Conservation (phyloP, 129 eudicot genomes). For the Chrysanthemum seticuspe region DNA sequence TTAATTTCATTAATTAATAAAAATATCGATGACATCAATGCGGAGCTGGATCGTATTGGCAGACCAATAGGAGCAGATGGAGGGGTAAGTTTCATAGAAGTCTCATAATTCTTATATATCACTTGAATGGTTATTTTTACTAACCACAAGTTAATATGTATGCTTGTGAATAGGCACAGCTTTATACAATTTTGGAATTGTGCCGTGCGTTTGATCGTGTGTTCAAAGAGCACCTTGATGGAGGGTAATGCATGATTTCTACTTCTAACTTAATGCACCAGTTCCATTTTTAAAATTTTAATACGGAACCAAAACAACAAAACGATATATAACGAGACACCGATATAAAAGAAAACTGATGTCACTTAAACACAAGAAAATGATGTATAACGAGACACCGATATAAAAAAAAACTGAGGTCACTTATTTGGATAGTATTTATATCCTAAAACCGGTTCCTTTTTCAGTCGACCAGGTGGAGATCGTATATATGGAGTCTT, state of each 20-base stretch:
- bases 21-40: slow-evolving; percentile 89
- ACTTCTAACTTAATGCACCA: slow-evolving; percentile 3
- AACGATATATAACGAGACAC: background rate
- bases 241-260: slow-evolving; percentile 72
- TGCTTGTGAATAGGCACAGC: slow-evolving; percentile 67
- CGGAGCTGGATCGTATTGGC: slow-evolving; percentile 97
- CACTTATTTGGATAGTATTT: too few species aligned
- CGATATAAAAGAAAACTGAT: too few species aligned
- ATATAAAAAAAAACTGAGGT: too few species aligned
- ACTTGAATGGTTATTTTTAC: background rate
- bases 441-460: background rate
- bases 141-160: background rate
- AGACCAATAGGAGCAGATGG: slow-evolving; percentile 92
- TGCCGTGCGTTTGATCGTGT: slow-evolving; percentile 97
- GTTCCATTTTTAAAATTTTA: background rate
- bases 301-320: slow-evolving; percentile 7
- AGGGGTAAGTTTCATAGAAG: slow-evolving; percentile 57
- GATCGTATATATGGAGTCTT: slow-evolving; percentile 92
- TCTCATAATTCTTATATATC: slow-evolving; percentile 5
- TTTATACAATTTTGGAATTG: slow-evolving; percentile 85
- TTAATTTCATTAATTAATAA: slow-evolving; percentile 88
- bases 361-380: background rate
- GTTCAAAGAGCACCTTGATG: slow-evolving; percentile 96
- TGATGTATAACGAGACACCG: background rate
- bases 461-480: slow-evolving; percentile 94